A percentile compares a stretch with the other conserved stretches of the same genome.
Conservation (phyloP, 2,329 filamentous ascomycete species). For the Amylocarpus encephaloides region DNA sequence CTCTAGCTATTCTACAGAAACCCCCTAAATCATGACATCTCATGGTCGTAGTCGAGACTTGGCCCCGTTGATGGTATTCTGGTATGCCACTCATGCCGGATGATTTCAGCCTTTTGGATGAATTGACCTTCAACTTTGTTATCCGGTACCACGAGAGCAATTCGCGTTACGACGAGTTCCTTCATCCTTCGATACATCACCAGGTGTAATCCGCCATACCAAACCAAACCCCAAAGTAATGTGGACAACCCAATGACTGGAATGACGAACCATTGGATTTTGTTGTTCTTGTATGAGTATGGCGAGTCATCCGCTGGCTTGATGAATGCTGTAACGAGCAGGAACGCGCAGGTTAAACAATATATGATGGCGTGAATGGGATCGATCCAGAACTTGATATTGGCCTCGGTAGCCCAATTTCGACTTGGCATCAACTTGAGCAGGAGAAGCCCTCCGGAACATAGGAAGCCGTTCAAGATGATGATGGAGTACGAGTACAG, state of each 20-base stretch:
- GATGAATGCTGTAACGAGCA: conserved; percentile 4
- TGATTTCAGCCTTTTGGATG: conserved; percentile 1
- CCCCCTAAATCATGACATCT: neutral
- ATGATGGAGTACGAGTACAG: conserved; percentile 1
- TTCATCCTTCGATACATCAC: conserved; percentile 1
- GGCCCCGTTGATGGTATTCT: neutral
- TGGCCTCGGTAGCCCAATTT: conserved; percentile 1
- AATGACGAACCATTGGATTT: neutral
- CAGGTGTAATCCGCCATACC: neutral
- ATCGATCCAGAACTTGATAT: conserved; percentile 7
- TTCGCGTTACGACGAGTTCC: neutral
- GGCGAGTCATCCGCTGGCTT: conserved; percentile 5
- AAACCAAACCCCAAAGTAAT: neutral
- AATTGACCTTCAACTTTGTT: neutral
- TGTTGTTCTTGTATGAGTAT: conserved; percentile 1
- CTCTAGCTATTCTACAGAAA: neutral
- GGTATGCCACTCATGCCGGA: neutral
- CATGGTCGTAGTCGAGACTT: neutral
- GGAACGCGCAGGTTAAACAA: conserved; percentile 2
- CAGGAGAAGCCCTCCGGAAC: neutral
- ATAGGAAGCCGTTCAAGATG: neutral
- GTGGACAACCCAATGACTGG: neutral
- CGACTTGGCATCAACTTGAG: conserved; percentile 1
- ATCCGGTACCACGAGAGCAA: neutral
- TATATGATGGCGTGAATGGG: conserved; percentile 3